A percentile compares a stretch with the other conserved stretches of the same genome.
These are phyloP conservation scores for Pilobolus umbonatus DNA, from an alignment of 192 early-diverging fungal species.

Conservation along the genomic window DNA sequence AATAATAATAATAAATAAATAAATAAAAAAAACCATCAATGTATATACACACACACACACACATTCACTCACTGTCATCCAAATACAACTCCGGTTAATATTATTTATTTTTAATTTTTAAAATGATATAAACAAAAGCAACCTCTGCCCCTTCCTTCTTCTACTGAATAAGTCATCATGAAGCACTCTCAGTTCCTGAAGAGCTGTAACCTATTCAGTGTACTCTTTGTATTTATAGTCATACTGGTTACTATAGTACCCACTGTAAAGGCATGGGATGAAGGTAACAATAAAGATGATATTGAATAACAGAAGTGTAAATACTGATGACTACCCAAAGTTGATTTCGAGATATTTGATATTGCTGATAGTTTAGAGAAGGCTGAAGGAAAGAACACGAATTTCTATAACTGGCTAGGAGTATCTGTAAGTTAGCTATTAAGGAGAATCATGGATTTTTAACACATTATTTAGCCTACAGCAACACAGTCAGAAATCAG, in stretches of 20 bases:
- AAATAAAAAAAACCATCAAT: too few relatives aligned
- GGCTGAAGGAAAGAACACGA: slow-evolving; percentile 45
- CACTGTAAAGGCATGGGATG: slow-evolving; percentile 29
- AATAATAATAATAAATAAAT: too few relatives aligned
- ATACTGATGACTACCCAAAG: slow-evolving; percentile 17
- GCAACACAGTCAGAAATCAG: slow-evolving; percentile 55
- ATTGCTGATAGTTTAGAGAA: slow-evolving; percentile 70
- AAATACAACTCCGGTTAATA: too few relatives aligned
- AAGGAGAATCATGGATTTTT: background rate
- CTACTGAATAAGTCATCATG: too few relatives aligned
- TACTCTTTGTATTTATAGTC: slow-evolving; percentile 16
- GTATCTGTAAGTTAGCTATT: slow-evolving; percentile 13
- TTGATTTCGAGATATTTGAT: slow-evolving; percentile 81
- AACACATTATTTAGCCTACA: slow-evolving; percentile 27
- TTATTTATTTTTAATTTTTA: too few relatives aligned
- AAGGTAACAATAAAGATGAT: slow-evolving; percentile 14
- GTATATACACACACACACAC: too few relatives aligned
- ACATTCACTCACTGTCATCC: too few relatives aligned
- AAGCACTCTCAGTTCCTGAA: too few relatives aligned
- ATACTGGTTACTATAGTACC: slow-evolving; percentile 19
- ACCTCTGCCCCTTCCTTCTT: too few relatives aligned
- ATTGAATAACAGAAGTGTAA: background rate
- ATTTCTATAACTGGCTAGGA: slow-evolving; percentile 64
- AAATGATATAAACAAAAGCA: too few relatives aligned
- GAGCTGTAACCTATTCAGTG: too few relatives aligned